phyloP scores from a whole-genome alignment of 257 asterid species.

The Solanum peruvianum region DNA sequence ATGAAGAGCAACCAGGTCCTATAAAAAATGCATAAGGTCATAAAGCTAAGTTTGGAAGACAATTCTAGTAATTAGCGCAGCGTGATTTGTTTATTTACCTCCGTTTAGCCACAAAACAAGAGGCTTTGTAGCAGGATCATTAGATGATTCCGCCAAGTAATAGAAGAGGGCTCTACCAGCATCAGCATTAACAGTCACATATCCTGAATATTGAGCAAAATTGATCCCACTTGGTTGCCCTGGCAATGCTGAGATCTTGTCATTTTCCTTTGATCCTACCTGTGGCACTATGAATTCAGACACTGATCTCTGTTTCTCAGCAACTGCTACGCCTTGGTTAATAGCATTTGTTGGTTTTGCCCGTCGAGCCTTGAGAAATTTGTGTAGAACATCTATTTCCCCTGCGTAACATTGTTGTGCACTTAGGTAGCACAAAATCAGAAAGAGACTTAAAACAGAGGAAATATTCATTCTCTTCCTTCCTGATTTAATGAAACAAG shows the following conservation, averaged over 20 bases:
- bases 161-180: constrained; percentile 21
- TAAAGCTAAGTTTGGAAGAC: not conserved
- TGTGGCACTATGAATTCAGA: not conserved
- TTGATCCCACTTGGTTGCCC: constrained; percentile 19
- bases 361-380: not conserved
- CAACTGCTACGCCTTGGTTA: not conserved
- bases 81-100: constrained; percentile 2
- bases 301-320: not conserved
- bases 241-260: constrained; percentile 18
- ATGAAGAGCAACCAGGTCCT: constrained; percentile 15
- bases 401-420: not conserved
- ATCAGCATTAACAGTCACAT: constrained; percentile 10
- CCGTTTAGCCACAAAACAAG: constrained; percentile 37
- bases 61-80: not conserved
- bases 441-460: not conserved
- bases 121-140: constrained; percentile 13
- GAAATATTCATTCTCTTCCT: not conserved
- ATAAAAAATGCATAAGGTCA: not conserved
- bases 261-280: constrained; percentile 16
- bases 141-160: constrained; percentile 17
- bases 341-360: not conserved
- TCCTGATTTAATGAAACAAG: too few relatives aligned
- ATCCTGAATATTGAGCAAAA: constrained; percentile 30
- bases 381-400: not conserved
- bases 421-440: not conserved